Percentiles rank a stretch among this genome's conserved stretches.
These are phyloP conservation scores for Acanthochlamys bracteata DNA, from an alignment of 106 monocot species.

Conservation along the genomic window DNA sequence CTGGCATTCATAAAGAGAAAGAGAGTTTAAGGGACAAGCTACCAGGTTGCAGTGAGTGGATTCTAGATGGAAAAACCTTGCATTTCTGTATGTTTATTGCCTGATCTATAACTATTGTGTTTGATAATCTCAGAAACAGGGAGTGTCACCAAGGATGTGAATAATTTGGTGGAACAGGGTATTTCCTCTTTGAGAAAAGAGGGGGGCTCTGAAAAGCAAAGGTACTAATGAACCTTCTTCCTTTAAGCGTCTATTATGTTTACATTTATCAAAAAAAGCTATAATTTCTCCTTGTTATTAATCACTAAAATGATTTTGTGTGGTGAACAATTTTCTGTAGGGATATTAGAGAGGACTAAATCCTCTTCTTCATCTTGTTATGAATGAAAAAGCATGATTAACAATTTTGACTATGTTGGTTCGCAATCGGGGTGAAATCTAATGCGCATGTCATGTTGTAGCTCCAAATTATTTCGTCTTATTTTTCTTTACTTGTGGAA, in stretches of 20 bases:
- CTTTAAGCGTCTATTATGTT: background rate
- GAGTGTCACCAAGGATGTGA: background rate
- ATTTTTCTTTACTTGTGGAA: too few relatives aligned
- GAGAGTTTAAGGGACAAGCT: constrained; percentile 1
- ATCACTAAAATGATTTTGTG: too few relatives aligned
- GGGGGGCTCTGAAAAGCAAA: constrained; percentile 58
- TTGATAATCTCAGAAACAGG: constrained; percentile 23
- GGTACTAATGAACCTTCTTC: constrained; percentile 20
- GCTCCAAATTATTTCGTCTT: too few relatives aligned
- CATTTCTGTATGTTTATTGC: background rate
- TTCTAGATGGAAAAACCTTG: background rate
- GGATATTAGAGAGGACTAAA: too few relatives aligned
- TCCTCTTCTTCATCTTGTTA: too few relatives aligned
- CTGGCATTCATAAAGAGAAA: constrained; percentile 2
- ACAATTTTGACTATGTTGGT: too few relatives aligned
- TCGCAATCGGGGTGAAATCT: too few relatives aligned
- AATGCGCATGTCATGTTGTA: too few relatives aligned
- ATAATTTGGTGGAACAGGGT: background rate
- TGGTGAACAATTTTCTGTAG: too few relatives aligned
- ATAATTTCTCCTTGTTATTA: too few relatives aligned
- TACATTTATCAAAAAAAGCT: background rate
- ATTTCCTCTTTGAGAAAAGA: constrained; percentile 14
- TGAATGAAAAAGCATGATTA: too few relatives aligned
- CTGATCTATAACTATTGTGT: too few relatives aligned
- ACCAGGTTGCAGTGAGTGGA: constrained; percentile 12